phyloP scores from a whole-genome alignment of 768 basidiomycete genomes.

The Dictyophora rubrovolvata region DNA sequence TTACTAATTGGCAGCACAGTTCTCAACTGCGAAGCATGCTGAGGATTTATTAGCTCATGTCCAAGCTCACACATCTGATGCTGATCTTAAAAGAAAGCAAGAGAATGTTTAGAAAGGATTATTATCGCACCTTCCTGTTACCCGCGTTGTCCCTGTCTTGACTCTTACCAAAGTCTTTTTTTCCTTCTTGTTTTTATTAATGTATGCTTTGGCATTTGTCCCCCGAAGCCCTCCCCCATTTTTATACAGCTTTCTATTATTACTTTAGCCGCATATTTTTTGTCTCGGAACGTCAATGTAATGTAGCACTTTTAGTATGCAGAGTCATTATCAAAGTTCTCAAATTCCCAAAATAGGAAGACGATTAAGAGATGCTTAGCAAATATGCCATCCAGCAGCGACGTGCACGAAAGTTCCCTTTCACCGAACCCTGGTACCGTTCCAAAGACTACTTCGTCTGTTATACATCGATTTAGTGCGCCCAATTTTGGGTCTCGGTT shows the following conservation, averaged over 20 bases:
- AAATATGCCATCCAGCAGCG: background rate
- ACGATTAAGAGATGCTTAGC: background rate
- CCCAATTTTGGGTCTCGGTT: background rate
- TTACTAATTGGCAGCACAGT: constrained; percentile 27
- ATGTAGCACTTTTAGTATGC: background rate
- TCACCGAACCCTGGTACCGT: background rate
- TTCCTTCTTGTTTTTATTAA: background rate
- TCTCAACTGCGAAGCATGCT: constrained; percentile 61
- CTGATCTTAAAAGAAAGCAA: background rate
- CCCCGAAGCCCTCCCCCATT: too few species aligned
- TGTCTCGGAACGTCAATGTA: background rate
- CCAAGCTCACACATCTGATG: constrained; percentile 30
- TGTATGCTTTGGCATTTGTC: too few species aligned
- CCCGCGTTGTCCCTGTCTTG: background rate
- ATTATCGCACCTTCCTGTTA: background rate
- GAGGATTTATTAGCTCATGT: constrained; percentile 53
- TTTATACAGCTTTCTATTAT: background rate
- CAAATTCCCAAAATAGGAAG: background rate
- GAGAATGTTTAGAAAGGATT: background rate
- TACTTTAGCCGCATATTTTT: background rate
- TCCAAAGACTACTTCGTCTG: constrained; percentile 46
- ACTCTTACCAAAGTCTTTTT: background rate
- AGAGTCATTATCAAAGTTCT: background rate
- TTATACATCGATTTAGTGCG: constrained; percentile 35
- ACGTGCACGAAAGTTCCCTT: background rate